Percentiles rank a stretch among this genome's conserved stretches.
These are phyloP conservation scores for Alloascoidea hylecoeti DNA, from an alignment of 805 yeast genomes.

Conservation along the genomic window DNA sequence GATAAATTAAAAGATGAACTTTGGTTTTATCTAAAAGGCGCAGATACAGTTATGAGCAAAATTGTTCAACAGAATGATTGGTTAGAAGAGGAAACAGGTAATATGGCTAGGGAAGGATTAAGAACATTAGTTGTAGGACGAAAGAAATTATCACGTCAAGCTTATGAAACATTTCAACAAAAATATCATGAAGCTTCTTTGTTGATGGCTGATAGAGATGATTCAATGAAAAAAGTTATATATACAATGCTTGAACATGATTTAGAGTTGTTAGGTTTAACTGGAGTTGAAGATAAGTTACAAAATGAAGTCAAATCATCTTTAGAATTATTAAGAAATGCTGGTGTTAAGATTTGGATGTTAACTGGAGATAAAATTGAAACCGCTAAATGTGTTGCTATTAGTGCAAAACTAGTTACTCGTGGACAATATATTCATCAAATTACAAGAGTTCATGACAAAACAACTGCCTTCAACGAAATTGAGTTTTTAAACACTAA, in stretches of 20 bases:
- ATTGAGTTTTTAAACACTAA: slow-evolving; percentile 59
- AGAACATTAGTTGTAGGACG: slow-evolving; percentile 92
- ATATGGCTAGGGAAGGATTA: slow-evolving; percentile 97
- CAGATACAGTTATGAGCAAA: slow-evolving; percentile 83
- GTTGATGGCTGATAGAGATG: slow-evolving; percentile 71
- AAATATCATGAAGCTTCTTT: slow-evolving; percentile 63
- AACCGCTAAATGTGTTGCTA: slow-evolving; percentile 94
- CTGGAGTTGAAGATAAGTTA: slow-evolving; percentile 95
- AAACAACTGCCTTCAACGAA: slow-evolving; percentile 58
- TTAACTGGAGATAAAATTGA: slow-evolving; percentile 97
- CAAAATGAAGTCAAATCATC: slow-evolving; percentile 88
- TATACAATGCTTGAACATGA: slow-evolving; percentile 63
- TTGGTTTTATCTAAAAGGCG: slow-evolving; percentile 90
- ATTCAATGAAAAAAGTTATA: slow-evolving; percentile 54
- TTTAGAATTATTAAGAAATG: slow-evolving; percentile 84
- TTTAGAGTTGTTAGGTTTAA: slow-evolving; percentile 75
- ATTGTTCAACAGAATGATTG: slow-evolving; percentile 85
- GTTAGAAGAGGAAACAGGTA: slow-evolving; percentile 94
- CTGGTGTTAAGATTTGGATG: slow-evolving; percentile 98
- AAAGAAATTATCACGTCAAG: slow-evolving; percentile 40
- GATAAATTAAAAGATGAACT: slow-evolving; percentile 51
- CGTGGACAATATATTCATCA: slow-evolving; percentile 92
- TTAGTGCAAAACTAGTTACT: slow-evolving; percentile 85
- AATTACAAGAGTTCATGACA: slow-evolving; percentile 46
- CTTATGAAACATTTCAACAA: slow-evolving; percentile 47